Base-by-base conservation (phyloP, 2,329 filamentous ascomycete species). In the Aspergillus sp. region DNA sequence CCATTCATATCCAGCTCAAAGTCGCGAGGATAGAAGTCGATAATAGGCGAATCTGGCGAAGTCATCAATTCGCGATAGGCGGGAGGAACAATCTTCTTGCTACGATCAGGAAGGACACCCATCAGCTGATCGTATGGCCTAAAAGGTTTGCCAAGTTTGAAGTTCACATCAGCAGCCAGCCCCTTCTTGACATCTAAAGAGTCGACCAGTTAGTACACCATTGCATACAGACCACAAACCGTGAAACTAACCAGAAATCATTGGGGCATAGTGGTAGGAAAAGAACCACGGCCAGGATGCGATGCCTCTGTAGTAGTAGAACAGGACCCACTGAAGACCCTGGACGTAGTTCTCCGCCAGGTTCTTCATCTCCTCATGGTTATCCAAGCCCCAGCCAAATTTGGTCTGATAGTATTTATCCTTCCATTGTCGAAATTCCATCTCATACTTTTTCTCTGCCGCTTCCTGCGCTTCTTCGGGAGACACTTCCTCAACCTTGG, bases 281-380 rank as follows among this genome's bases (percentile, higher is more conserved):
- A 96, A 98, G 71, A 87, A 98, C 93, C 93, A 98, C 9, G 93
- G 89, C 93, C 93, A 98, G 8, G 91, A 97, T 10, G 88, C 93
- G 50, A 98, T 93, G 52, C 93, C 93, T 45, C 85, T 84, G 71
- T 98, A 98, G 70, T 98, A 98, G 73, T 98, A 98, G 68, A 85
- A 96, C 43, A 98, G 74, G 39, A 98, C 93, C 94, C 93, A 98
- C 66, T 98, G 93, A 50, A 98, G 73, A 51, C 93, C 93, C 69
- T 98, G 88, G 5, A 98, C 89, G 60, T 98, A 98, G 69, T 97
- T 98, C 68, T 97, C 89, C 28, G 88, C 85, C 50, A 98, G 75
- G 53, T 85, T 83, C 45, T 76, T 83, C 62, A 97, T 76, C 66
- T 94, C 88, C 36, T 81, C 81, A 54, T 91, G 84, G 57, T 88